phyloP scores from a whole-genome alignment of 2,329 filamentous ascomycete genomes.

The Calonectria leucothoes region DNA sequence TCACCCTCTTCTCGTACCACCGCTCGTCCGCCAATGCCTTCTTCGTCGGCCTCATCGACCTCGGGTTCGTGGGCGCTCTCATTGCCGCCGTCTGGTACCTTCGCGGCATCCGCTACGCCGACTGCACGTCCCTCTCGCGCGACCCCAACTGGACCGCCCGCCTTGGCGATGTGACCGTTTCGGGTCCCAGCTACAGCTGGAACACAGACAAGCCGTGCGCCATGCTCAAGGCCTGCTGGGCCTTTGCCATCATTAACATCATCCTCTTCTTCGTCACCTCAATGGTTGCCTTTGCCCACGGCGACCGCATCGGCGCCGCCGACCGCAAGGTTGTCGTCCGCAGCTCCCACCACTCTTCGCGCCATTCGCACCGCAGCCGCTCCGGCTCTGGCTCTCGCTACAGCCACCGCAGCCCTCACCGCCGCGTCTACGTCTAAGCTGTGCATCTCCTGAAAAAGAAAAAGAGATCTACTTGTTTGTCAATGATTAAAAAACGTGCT shows the following conservation, averaged over 20 bases:
- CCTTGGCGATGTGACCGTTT: conserved; percentile 71
- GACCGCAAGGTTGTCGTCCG: conserved; percentile 44
- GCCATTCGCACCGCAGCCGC: conserved; percentile 55
- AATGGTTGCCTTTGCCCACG: conserved; percentile 74
- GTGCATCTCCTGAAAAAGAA: neutral
- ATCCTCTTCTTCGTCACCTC: conserved; percentile 84
- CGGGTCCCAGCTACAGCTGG: conserved; percentile 62
- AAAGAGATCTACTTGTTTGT: neutral
- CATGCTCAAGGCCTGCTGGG: conserved; percentile 93
- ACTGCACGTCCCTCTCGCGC: conserved; percentile 73
- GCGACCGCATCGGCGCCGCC: conserved; percentile 61
- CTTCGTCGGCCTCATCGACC: conserved; percentile 71
- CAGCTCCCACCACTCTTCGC: conserved; percentile 50
- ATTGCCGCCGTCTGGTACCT: conserved; percentile 72
- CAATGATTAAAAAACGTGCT: neutral
- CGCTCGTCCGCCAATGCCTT: conserved; percentile 69
- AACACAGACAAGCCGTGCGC: conserved; percentile 81
- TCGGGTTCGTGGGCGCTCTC: conserved; percentile 71
- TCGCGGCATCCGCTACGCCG: conserved; percentile 67
- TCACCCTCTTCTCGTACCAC: conserved; percentile 75
- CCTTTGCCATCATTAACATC: conserved; percentile 88
- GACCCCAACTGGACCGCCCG: conserved; percentile 64
- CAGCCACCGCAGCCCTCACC: conserved; percentile 62
- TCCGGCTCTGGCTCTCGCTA: conserved; percentile 51
- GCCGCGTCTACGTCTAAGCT: conserved; percentile 59